phyloP scores from a whole-genome alignment of 2,329 filamentous ascomycete genomes.

The Fusarium kyushuense region DNA sequence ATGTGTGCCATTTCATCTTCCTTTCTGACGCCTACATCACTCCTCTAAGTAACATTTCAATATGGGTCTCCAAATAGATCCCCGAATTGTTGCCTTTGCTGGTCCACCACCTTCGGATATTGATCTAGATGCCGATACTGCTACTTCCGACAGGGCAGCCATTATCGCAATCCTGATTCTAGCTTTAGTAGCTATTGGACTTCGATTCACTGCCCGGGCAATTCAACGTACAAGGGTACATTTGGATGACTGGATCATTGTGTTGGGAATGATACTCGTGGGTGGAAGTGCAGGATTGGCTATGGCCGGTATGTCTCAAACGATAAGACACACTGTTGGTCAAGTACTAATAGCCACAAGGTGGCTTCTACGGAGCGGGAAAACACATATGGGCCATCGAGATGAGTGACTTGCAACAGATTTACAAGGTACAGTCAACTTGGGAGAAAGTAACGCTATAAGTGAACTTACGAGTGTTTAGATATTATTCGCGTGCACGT shows the following conservation, averaged over 20 bases:
- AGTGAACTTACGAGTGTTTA: neutral
- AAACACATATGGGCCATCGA: slow-evolving; percentile 25
- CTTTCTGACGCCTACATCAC: too few species aligned
- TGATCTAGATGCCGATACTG: slow-evolving; percentile 8
- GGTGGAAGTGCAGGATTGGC: slow-evolving; percentile 13
- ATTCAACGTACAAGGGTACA: slow-evolving; percentile 5
- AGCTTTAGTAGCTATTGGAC: neutral
- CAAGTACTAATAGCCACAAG: neutral
- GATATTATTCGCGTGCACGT: slow-evolving; percentile 18
- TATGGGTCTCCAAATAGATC: neutral
- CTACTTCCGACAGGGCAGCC: slow-evolving; percentile 8
- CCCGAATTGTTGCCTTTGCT: slow-evolving; percentile 8
- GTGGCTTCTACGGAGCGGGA: slow-evolving; percentile 10
- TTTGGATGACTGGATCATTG: slow-evolving; percentile 25
- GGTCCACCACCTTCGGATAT: slow-evolving; percentile 1
- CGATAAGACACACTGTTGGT: neutral
- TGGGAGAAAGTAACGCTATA: too few species aligned
- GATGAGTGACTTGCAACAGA: slow-evolving; percentile 1
- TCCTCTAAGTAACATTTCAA: neutral
- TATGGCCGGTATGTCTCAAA: neutral
- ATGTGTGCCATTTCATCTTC: neutral
- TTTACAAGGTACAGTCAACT: slow-evolving; percentile 12
- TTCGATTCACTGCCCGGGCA: slow-evolving; percentile 10
- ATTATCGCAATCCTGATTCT: slow-evolving; percentile 7
- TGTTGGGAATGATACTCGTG: slow-evolving; percentile 15